Evolutionary conservation across 805 yeast species (phyloP), one percentile per base, ranked within the genome.

Genomic region (Dipodascus geniculatus): DNA sequence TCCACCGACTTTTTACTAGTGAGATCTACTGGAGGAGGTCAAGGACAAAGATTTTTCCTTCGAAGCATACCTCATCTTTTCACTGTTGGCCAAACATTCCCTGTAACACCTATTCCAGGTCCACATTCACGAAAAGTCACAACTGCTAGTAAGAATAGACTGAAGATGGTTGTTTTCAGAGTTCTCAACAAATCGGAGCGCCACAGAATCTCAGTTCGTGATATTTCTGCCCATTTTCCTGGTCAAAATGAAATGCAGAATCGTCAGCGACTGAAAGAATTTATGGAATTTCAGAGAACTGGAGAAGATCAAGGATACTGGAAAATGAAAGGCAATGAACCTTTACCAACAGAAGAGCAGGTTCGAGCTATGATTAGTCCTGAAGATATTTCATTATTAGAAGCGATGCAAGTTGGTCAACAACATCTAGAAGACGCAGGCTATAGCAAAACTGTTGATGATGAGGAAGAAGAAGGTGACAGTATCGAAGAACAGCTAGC

Each of bases 191-290:
- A 82, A 56, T 82, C 78, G 49, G 85, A 85, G 2, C 78, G 80
- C 38, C 81, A 85, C 42, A 74, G 98, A 38, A 74, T 93, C 47
- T 75, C 87, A 4, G 95, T 93, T 9, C 83, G 83, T 58, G 98
- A 93, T 59, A 87, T 93, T 22, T 82, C 96, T 0, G 78, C 79
- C 51, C 97, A 91, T 71, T 93, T 93, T 65, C 98, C 99, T 0
- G 98, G 89, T 60, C 97, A 90, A 68, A 90, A 86, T 63, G 98
- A 93, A 64, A 90, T 91, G 87, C 99, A 93, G 67, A 91, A 88
- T 65, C 78, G 99, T 61, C 98, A 91, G 70, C 76, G 96, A 57
- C 75, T 93, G 54, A 93, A 93, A 68, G 99, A 93, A 70, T 93
- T 93, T 62, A 93, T 93, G 99, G 97, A 90, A 63, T 93, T 87